Evolutionary conservation across 371 early-diverging fungal genomes (phyloP).

Genomic region (Mucor racemosus): DNA sequence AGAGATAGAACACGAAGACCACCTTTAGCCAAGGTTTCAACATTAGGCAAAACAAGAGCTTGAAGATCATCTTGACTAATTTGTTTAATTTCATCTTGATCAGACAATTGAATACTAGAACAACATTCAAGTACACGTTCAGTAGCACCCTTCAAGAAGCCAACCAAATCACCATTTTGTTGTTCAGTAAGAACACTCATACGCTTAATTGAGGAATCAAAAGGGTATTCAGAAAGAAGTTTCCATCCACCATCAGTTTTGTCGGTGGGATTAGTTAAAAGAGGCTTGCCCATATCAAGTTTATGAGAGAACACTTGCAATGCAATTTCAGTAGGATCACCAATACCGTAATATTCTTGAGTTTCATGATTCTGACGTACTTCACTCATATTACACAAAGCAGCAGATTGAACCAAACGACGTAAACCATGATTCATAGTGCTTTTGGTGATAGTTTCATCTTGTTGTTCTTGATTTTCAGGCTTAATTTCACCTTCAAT

Average conservation of each 20-base stretch:
- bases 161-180: slow-evolving; percentile 46
- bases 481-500: slow-evolving; percentile 43
- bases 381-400: slow-evolving; percentile 79
- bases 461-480: not conserved
- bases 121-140: slow-evolving; percentile 74
- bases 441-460: slow-evolving; percentile 25
- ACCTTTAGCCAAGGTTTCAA: slow-evolving; percentile 64
- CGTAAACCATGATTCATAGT: slow-evolving; percentile 43
- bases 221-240: slow-evolving; percentile 81
- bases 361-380: slow-evolving; percentile 60
- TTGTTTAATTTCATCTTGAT: slow-evolving; percentile 51
- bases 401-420: slow-evolving; percentile 53
- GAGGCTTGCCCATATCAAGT: slow-evolving; percentile 67
- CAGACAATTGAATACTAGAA: slow-evolving; percentile 56
- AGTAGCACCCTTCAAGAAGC: slow-evolving; percentile 75
- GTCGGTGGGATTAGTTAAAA: slow-evolving; percentile 38
- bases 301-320: slow-evolving; percentile 80
- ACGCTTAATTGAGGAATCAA: slow-evolving; percentile 87
- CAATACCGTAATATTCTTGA: slow-evolving; percentile 73
- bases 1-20: slow-evolving; percentile 74
- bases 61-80: slow-evolving; percentile 11
- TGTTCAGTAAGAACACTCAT: slow-evolving; percentile 80
- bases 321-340: slow-evolving; percentile 86
- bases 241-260: slow-evolving; percentile 50
- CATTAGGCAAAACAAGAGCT: slow-evolving; percentile 52